Conservation (phyloP, 148 eudicot species). For the Chenopodium quinoa region DNA sequence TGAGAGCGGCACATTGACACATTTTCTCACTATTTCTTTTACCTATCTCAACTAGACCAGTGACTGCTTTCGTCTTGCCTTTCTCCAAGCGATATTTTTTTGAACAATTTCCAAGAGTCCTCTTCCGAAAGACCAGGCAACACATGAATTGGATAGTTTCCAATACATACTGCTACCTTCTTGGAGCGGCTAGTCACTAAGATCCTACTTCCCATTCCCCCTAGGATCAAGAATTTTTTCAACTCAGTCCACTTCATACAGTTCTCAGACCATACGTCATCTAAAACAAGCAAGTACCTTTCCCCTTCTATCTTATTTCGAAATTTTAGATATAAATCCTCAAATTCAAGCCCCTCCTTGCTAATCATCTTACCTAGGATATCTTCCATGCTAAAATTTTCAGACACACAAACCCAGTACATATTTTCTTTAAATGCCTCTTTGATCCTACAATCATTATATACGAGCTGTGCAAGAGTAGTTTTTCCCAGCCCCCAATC, state of each 20-base stretch:
- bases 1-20: conserved; percentile 23
- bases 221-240: not conserved
- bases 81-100: conserved; percentile 10
- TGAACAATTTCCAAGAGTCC: conserved; percentile 18
- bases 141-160: not conserved
- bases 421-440: not conserved
- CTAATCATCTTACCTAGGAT: not conserved
- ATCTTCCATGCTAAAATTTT: not conserved
- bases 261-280: conserved; percentile 13
- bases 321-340: conserved; percentile 6
- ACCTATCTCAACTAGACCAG: not conserved
- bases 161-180: not conserved
- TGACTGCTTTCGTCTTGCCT: not conserved
- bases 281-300: conserved; percentile 19
- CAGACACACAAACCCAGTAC: conserved; percentile 17
- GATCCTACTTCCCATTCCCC: conserved; percentile 16
- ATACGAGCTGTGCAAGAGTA: conserved; percentile 14
- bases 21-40: conserved; percentile 27
- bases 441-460: not conserved
- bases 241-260: conserved; percentile 2
- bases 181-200: conserved; percentile 15
- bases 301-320: not conserved
- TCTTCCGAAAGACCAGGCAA: conserved; percentile 16
- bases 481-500: conserved; percentile 16
- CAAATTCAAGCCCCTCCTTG: not conserved